These are phyloP conservation scores for Dioscorea cayenensis DNA, from an alignment of 116 monocot genomes.

Conservation along the genomic window DNA sequence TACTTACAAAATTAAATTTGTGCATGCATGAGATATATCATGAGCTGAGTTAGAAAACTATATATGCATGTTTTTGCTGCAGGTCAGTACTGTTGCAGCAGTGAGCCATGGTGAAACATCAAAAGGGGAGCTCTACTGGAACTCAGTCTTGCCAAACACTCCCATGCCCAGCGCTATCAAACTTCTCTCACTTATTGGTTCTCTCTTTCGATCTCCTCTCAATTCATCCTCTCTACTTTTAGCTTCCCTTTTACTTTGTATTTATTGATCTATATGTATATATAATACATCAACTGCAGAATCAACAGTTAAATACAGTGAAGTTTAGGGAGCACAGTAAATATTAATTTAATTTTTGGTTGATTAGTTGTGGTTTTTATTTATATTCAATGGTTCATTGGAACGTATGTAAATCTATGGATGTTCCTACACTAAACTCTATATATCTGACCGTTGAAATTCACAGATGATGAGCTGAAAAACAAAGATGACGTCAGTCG, in stretches of 20 bases:
- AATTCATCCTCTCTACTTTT: too few species aligned
- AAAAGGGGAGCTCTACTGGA: conserved; percentile 12
- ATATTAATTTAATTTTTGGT: too few species aligned
- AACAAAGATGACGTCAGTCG: background rate
- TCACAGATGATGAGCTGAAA: background rate
- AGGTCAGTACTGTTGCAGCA: conserved; percentile 1
- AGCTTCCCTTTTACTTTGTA: background rate
- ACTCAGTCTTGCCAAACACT: conserved; percentile 15
- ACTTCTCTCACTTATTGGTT: conserved; percentile 6
- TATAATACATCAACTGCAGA: too few species aligned
- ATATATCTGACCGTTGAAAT: too few species aligned
- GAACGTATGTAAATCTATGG: too few species aligned
- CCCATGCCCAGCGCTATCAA: conserved; percentile 18
- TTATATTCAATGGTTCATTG: too few species aligned
- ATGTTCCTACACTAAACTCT: too few species aligned
- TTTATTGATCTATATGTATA: background rate
- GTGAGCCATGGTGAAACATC: conserved; percentile 3
- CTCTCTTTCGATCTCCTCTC: background rate
- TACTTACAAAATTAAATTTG: too few species aligned
- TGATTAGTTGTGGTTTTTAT: too few species aligned
- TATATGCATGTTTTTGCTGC: background rate
- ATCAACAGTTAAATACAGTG: too few species aligned
- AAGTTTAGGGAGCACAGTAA: too few species aligned
- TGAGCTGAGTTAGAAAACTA: background rate
- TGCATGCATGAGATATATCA: background rate